Evolutionary conservation across 2,329 filamentous ascomycete genomes (phyloP), one percentile per base, ranked within the genome.

Genomic region (Calonectria honghensis): DNA sequence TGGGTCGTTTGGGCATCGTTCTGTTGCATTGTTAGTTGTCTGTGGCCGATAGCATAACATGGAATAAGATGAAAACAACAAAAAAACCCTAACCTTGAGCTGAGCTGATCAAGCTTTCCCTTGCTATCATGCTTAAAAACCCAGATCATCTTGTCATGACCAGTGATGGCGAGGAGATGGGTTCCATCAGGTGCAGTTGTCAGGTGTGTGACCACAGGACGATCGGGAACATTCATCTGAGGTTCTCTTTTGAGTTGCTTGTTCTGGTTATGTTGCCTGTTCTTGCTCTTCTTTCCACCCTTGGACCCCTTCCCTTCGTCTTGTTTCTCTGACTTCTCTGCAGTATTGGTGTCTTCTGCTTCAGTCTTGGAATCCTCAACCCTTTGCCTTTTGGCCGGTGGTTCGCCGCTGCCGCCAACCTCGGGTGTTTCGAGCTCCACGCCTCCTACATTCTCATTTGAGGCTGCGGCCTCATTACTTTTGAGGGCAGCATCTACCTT

Each of bases 131-230:
- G 88, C 78, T 92, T 88, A 82, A 98, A 95, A 0, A 98, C 95
- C 84, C 95, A 94, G 51, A 99, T 89, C 65, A 91, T 92, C 87
- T 99, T 99, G 87, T 98, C 97, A 81, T 98, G 95, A n/a, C 91
- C 93, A 11, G 96, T 98, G 37, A 97, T 91, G 29, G 92, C 94
- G 52, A 98, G 87, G 27, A 97, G 84, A 85, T 98, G 88, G 52
- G 90, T 88, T 18, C 93, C 91, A 77, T 94, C 89, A 18, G 87
- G 84, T 0, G 95, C 93, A 35, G 90, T 86, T 29, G 90, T 87
- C 77, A 98, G 83, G 76, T 93, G 91, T 73, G 93, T 93, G 70
- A 98, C 90, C 80, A 93, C 92, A 6, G 93, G 90, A 74, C 87
- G 84, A 70, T 92, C 90, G 3, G 86, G 85, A n/a, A 85, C 82